Conservation (phyloP, 257 asterid species). For the Euphrasia confusa region DNA sequence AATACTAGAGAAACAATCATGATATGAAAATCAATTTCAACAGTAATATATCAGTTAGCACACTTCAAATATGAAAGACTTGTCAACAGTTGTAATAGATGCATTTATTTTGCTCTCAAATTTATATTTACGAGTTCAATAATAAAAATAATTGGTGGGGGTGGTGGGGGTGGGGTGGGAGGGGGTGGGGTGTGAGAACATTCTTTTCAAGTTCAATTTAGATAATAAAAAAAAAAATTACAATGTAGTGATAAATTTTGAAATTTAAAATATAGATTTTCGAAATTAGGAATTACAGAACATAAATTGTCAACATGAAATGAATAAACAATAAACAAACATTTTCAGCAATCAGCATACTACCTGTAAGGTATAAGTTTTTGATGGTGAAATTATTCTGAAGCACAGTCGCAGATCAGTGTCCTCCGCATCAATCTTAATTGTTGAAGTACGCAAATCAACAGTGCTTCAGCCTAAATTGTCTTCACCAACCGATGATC, state of each 20-base stretch:
- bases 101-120: background rate
- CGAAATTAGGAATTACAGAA: background rate
- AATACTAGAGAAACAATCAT: no score
- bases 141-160: background rate
- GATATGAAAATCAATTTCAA: no score
- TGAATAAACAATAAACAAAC: constrained; percentile 18
- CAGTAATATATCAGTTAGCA: background rate
- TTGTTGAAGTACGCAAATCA: constrained; percentile 85
- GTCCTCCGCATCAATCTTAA: constrained; percentile 92
- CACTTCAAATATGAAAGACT: background rate
- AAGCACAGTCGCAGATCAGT: constrained; percentile 89
- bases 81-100: background rate
- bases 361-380: constrained; percentile 89
- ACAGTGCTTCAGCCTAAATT: constrained; percentile 67
- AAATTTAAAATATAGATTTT: background rate
- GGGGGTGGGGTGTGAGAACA: background rate
- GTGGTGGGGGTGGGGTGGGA: background rate
- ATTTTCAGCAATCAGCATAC: constrained; percentile 13
- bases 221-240: background rate
- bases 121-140: background rate
- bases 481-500: constrained; percentile 56
- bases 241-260: background rate
- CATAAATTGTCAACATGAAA: constrained; percentile 12
- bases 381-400: constrained; percentile 84
- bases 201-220: constrained; percentile 5